Evolutionary conservation across 345 rosid species (phyloP).

Genomic region (Moricandia arvensis): DNA sequence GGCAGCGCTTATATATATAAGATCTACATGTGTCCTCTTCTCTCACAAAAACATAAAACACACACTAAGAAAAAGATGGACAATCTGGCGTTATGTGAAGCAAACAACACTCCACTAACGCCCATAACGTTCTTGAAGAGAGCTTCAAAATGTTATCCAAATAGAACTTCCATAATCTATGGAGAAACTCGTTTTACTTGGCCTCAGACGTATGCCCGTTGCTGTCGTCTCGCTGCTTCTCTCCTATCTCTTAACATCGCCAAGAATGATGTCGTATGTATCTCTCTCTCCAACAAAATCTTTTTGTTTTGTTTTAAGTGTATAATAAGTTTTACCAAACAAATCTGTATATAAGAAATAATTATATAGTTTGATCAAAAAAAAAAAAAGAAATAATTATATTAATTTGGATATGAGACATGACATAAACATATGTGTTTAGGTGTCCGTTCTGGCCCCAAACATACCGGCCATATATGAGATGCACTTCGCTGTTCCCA

Average conservation of each 20-base stretch:
- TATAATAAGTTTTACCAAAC: background rate
- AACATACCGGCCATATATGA: conserved; percentile 83
- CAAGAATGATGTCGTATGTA: conserved; percentile 55
- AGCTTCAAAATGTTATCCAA: conserved; percentile 53
- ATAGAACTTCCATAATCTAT: conserved; percentile 51
- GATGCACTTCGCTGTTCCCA: conserved; percentile 90
- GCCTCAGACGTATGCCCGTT: conserved; percentile 64
- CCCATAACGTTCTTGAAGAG: conserved; percentile 78
- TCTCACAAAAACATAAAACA: background rate
- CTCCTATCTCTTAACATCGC: conserved; percentile 54
- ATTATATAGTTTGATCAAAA: too few relatives aligned
- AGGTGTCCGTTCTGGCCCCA: conserved; percentile 85
- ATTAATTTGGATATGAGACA: background rate
- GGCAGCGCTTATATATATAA: background rate
- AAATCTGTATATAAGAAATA: background rate
- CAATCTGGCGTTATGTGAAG: conserved; percentile 51
- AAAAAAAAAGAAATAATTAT: too few relatives aligned
- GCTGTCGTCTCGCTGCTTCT: conserved; percentile 67
- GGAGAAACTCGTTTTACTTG: conserved; percentile 58
- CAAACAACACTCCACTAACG: conserved; percentile 58
- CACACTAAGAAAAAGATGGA: conserved; percentile 37
- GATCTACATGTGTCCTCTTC: background rate
- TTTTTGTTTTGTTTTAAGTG: background rate
- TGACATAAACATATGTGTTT: background rate
- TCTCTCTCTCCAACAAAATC: background rate